Conservation (phyloP, 2,329 filamentous ascomycete species). For the Colletotrichum incanum region DNA sequence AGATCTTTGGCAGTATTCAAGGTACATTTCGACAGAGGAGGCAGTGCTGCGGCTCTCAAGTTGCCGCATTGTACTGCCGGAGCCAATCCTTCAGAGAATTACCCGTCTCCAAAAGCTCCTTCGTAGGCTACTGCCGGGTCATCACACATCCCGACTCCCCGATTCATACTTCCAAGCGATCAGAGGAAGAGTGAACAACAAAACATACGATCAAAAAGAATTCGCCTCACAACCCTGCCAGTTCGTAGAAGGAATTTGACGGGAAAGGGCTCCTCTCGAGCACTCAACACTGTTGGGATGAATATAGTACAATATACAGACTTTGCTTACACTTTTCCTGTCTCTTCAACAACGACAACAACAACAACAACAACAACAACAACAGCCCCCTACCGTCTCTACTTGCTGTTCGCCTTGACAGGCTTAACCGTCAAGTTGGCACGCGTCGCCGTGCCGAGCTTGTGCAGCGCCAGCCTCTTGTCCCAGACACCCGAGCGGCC, state of each 20-base stretch:
- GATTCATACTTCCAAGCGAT: not conserved
- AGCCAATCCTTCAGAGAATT: not conserved
- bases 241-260: not conserved
- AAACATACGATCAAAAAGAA: not conserved
- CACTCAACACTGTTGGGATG: slow-evolving; percentile 20
- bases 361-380: too few relatives aligned
- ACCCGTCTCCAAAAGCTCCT: not conserved
- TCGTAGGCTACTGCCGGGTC: not conserved
- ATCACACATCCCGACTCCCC: not conserved
- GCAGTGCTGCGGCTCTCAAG: not conserved
- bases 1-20: not conserved
- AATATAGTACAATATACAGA: slow-evolving; percentile 44
- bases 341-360: slow-evolving; percentile 6
- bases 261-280: slow-evolving; percentile 29
- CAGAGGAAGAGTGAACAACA: too few relatives aligned
- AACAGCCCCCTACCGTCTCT: not conserved
- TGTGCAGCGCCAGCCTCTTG: slow-evolving; percentile 82
- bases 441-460: slow-evolving; percentile 82
- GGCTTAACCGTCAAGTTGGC: slow-evolving; percentile 75
- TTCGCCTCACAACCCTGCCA: not conserved
- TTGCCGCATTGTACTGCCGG: not conserved
- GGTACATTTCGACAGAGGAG: not conserved
- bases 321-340: slow-evolving; percentile 36
- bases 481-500: slow-evolving; percentile 90
- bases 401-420: slow-evolving; percentile 54